Evolutionary conservation across 2,329 filamentous ascomycete species (phyloP).

Genomic region (Fusarium udum): DNA sequence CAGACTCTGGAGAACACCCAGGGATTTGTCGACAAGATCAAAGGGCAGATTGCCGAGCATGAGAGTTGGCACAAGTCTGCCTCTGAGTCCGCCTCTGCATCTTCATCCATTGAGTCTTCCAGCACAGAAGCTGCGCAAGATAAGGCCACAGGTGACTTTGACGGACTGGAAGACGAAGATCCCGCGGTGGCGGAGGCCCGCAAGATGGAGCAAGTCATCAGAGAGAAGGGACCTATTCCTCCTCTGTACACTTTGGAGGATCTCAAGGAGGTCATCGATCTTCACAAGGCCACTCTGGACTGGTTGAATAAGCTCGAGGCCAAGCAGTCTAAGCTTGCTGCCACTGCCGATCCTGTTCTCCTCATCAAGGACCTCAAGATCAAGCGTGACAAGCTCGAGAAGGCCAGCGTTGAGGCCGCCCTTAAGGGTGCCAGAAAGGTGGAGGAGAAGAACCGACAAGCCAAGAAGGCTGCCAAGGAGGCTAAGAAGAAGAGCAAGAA

Average conservation of each 20-base stretch:
- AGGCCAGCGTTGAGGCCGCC: conserved; percentile 74
- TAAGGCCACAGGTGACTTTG: conserved; percentile 67
- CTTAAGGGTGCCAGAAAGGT: conserved; percentile 72
- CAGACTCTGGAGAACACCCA: conserved; percentile 76
- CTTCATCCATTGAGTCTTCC: conserved; percentile 52
- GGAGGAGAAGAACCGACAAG: conserved; percentile 57
- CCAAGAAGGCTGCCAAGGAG: conserved; percentile 57
- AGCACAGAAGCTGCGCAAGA: conserved; percentile 57
- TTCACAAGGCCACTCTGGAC: conserved; percentile 68
- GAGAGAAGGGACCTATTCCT: conserved; percentile 64
- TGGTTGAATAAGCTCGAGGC: conserved; percentile 81
- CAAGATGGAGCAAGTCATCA: conserved; percentile 56
- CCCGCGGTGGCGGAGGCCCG: conserved; percentile 50
- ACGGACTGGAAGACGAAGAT: conserved; percentile 80
- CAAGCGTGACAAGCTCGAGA: conserved; percentile 76
- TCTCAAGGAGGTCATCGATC: conserved; percentile 69
- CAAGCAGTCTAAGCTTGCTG: conserved; percentile 74
- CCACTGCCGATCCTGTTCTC: conserved; percentile 79
- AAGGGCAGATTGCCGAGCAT: conserved; percentile 74
- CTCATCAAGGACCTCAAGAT: conserved; percentile 75
- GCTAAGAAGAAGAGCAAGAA: conserved; percentile 55
- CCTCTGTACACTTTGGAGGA: conserved; percentile 79
- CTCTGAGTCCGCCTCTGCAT: conserved; percentile 60
- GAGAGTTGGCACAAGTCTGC: conserved; percentile 68
- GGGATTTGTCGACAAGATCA: conserved; percentile 75